These are phyloP conservation scores for Alternaria triticimaculans DNA, from an alignment of 2,329 filamentous ascomycete genomes.

Conservation along the genomic window DNA sequence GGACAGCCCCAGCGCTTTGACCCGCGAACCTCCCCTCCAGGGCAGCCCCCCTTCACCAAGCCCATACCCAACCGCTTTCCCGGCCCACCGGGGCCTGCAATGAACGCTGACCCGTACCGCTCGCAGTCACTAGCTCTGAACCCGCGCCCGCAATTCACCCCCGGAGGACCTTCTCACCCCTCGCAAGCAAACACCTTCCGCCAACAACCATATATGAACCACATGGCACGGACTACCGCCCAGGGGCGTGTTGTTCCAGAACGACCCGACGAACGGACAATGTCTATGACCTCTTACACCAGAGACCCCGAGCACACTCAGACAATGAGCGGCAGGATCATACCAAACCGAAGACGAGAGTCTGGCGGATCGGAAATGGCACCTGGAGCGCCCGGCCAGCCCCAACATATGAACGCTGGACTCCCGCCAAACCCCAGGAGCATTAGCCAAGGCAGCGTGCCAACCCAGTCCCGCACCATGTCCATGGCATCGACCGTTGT, in stretches of 20 bases:
- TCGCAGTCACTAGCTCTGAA: slow-evolving; percentile 90
- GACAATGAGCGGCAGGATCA: slow-evolving; percentile 90
- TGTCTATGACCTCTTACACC: slow-evolving; percentile 90
- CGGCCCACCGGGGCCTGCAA: slow-evolving; percentile 64
- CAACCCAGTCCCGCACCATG: slow-evolving; percentile 71
- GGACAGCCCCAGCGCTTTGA: slow-evolving; percentile 75
- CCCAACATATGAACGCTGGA: slow-evolving; percentile 30
- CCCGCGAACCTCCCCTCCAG: slow-evolving; percentile 59
- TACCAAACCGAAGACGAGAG: slow-evolving; percentile 75
- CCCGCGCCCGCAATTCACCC: slow-evolving; percentile 75
- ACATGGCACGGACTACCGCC: slow-evolving; percentile 80
- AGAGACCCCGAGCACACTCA: slow-evolving; percentile 79
- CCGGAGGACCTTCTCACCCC: slow-evolving; percentile 47
- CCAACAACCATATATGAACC: slow-evolving; percentile 74
- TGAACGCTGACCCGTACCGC: slow-evolving; percentile 85
- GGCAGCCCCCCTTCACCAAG: slow-evolving; percentile 60
- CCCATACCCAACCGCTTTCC: slow-evolving; percentile 64
- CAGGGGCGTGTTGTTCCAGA: slow-evolving; percentile 92
- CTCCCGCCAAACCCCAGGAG: slow-evolving; percentile 45
- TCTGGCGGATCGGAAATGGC: slow-evolving; percentile 50
- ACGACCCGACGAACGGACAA: slow-evolving; percentile 87
- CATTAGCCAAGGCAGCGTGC: slow-evolving; percentile 45
- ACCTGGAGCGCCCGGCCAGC: slow-evolving; percentile 25
- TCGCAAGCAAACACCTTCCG: slow-evolving; percentile 78
- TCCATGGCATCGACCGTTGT: slow-evolving; percentile 89